These are phyloP conservation scores for Apostasia shenzhenica DNA, from an alignment of 106 monocot genomes.

Conservation along the genomic window DNA sequence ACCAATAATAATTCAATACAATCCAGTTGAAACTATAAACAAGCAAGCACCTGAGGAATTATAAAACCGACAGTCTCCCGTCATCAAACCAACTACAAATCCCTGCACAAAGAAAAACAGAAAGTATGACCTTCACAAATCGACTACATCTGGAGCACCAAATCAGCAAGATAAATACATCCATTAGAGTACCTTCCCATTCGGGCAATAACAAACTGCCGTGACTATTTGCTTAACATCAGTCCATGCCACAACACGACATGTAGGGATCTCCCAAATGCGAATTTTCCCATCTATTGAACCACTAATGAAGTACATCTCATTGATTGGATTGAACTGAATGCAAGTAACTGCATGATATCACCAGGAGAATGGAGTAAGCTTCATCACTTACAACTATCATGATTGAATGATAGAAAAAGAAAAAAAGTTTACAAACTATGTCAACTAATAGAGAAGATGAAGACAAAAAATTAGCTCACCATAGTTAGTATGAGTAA, in stretches of 20 bases:
- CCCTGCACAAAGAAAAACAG: slow-evolving; percentile 31
- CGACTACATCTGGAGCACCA: not conserved
- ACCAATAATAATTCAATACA: not conserved
- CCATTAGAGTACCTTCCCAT: slow-evolving; percentile 64
- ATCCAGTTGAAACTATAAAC: not conserved
- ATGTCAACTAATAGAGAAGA: not conserved
- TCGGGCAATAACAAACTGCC: slow-evolving; percentile 55
- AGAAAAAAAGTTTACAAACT: not conserved
- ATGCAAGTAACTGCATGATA: slow-evolving; percentile 79
- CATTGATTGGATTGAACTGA: slow-evolving; percentile 74
- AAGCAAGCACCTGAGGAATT: slow-evolving; percentile 61
- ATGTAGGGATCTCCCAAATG: slow-evolving; percentile 55
- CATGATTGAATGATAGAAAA: not conserved
- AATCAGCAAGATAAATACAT: not conserved
- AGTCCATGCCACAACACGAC: slow-evolving; percentile 67
- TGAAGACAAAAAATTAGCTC: not conserved
- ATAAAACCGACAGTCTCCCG: slow-evolving; percentile 78
- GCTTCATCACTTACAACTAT: not conserved
- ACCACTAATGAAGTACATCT: slow-evolving; percentile 78
- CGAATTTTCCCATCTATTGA: slow-evolving; percentile 92
- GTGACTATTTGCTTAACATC: slow-evolving; percentile 75
- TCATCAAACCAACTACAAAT: slow-evolving; percentile 57
- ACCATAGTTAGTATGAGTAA: slow-evolving; percentile 71
- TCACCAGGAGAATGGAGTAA: not conserved
- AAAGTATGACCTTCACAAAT: not conserved